Percentiles rank a stretch among this genome's conserved stretches.
These are phyloP conservation scores for Carex myosuroides DNA, from an alignment of 176 grass and related monocot genomes.

Conservation along the genomic window DNA sequence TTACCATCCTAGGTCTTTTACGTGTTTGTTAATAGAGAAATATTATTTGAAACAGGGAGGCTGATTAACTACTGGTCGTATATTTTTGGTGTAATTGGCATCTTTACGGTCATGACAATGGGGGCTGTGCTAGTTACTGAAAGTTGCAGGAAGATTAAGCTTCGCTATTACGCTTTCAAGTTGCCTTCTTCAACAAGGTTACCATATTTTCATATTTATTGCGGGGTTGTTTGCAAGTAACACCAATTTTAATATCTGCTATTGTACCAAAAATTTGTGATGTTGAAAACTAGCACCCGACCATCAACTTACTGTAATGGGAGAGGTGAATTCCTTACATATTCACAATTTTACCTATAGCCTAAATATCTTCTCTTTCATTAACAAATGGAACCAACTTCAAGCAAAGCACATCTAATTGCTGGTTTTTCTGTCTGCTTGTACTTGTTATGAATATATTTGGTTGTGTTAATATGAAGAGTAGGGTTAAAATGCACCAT, in stretches of 20 bases:
- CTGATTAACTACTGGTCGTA: constrained; percentile 59
- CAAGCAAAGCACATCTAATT: not conserved
- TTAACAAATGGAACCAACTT: not conserved
- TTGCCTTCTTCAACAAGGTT: constrained; percentile 81
- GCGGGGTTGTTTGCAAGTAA: not conserved
- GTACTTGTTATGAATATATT: not conserved
- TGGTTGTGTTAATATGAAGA: not conserved
- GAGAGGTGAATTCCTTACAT: not conserved
- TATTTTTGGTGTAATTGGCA: constrained; percentile 58
- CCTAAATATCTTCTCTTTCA: not conserved
- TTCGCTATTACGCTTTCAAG: constrained; percentile 95
- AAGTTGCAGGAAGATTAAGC: constrained; percentile 96
- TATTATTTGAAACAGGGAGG: constrained; percentile 46
- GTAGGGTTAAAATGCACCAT: too few relatives aligned
- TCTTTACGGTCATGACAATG: constrained; percentile 82
- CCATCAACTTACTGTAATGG: not conserved
- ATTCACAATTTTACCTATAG: too few relatives aligned
- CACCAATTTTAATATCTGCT: not conserved
- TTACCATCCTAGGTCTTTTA: not conserved
- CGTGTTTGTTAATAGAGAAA: not conserved
- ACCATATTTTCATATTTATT: constrained; percentile 13
- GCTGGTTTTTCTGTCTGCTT: not conserved
- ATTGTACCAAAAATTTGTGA: not conserved
- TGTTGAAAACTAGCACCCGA: not conserved
- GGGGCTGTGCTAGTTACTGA: constrained; percentile 89